Conservation (phyloP, 1,284 basidiomycete species). For the Pseudozyma tsukubaensis region DNA sequence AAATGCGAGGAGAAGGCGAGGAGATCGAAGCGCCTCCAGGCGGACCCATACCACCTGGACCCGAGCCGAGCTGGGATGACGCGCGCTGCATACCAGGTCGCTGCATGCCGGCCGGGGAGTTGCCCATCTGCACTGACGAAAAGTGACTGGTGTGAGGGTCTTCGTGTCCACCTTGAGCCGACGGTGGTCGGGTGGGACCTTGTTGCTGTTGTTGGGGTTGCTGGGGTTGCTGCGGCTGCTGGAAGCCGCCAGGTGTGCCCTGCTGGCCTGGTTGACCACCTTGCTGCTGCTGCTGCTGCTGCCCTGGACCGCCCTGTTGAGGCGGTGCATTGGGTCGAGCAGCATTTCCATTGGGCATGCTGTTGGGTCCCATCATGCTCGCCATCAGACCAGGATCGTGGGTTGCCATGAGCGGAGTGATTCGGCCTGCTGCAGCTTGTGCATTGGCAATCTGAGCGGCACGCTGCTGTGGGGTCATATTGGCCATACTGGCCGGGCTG, state of each 20-base stretch:
- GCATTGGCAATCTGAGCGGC: conserved; percentile 51
- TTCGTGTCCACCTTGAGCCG: conserved; percentile 34
- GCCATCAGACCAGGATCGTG: conserved; percentile 60
- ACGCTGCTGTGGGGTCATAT: conserved; percentile 49
- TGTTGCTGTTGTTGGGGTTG: conserved; percentile 35
- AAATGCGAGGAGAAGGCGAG: conserved; percentile 48
- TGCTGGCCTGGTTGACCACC: conserved; percentile 27
- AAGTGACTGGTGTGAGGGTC: conserved; percentile 41
- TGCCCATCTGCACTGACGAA: conserved; percentile 38
- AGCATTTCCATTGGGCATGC: conserved; percentile 39
- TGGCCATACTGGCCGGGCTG: conserved; percentile 46
- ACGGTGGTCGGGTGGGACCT: conserved; percentile 30
- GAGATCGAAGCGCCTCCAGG: conserved; percentile 48
- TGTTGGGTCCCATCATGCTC: conserved; percentile 56
- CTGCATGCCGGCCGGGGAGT: conserved; percentile 51
- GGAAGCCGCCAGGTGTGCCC: conserved; percentile 24
- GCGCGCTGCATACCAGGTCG: conserved; percentile 11
- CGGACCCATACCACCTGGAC: conserved; percentile 56
- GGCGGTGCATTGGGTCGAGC: conserved; percentile 31
- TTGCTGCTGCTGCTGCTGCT: conserved; percentile 46
- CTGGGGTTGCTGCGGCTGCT: conserved; percentile 39
- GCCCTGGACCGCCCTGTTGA: conserved; percentile 40
- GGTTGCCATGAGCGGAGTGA: conserved; percentile 60
- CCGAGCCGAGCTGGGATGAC: conserved; percentile 28
- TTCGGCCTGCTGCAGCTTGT: conserved; percentile 46